These are phyloP conservation scores for Mycena metata DNA, from an alignment of 768 basidiomycete genomes.

Conservation along the genomic window DNA sequence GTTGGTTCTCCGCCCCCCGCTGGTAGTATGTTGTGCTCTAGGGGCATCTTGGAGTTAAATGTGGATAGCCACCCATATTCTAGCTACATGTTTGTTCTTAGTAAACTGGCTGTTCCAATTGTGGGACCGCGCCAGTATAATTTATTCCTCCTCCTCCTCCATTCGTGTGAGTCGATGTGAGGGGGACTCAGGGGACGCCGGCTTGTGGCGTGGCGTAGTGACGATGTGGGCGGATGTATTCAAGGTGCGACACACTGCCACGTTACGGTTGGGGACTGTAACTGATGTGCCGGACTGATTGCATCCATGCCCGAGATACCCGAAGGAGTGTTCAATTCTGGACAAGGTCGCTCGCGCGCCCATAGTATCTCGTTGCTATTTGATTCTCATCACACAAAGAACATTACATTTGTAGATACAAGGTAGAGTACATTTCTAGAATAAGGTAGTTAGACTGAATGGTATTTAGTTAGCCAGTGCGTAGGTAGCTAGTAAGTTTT, in stretches of 20 bases:
- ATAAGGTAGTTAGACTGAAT: conserved; percentile 4
- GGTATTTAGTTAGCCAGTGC: conserved; percentile 12
- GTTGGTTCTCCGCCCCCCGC: too few species aligned
- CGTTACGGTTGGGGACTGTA: conserved; percentile 13
- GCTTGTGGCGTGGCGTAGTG: conserved; percentile 10
- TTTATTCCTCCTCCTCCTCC: too few species aligned
- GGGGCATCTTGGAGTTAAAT: too few species aligned
- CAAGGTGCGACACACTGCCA: conserved; percentile 12
- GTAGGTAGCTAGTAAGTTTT: conserved; percentile 6
- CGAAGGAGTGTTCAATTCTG: background rate
- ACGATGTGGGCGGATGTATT: conserved; percentile 3
- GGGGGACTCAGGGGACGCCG: conserved; percentile 6
- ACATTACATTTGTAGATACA: conserved; percentile 3
- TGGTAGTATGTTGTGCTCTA: too few species aligned
- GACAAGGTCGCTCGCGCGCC: conserved; percentile 8
- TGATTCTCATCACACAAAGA: conserved; percentile 8
- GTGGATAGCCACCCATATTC: too few species aligned
- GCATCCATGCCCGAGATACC: too few species aligned
- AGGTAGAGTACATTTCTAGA: conserved; percentile 14
- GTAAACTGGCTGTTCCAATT: too few species aligned
- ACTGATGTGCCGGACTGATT: too few species aligned
- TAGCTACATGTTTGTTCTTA: too few species aligned
- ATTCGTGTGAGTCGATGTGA: conserved; percentile 14
- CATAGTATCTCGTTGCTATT: conserved; percentile 2
- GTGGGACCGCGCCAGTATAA: too few species aligned